Evolutionary conservation across 1,139 yeast species (phyloP), one percentile per base, ranked within the genome.

Genomic region (Magnusiomyces paraingens): DNA sequence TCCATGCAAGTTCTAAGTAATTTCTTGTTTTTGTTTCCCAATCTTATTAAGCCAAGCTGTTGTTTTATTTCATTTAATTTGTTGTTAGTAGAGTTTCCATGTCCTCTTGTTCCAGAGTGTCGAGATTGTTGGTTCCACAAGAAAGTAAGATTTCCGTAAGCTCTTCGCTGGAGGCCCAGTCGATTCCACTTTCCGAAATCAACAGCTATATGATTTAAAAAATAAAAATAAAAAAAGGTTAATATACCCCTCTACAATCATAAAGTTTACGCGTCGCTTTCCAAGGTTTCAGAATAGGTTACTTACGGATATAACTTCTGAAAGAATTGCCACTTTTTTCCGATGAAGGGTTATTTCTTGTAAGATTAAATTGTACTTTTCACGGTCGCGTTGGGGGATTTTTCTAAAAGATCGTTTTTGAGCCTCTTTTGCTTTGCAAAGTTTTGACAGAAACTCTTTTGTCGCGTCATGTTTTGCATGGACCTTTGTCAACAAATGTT

Each of bases 141-240:
- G 48, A 41, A 6, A 52, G 22, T 17, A 54, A 14, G 11, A 54
- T 51, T 15, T 54, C 51, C 12, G 40, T 39, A 43, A 54, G 38
- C 38, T 45, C 39, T 14, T 49, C 52, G 35, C 52, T 52, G 8
- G 50, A 39, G 12, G 50, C 54, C 57, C 57, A 54, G 50, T 54
- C 52, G 32, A 54, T 43, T 14, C 54, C 52, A 14, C 52, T 47
- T 15, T 51, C 55, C 6, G 55, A 49, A 18, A 54, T 51, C 17
- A 54, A 51, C 52, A 54, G 42, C 47, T 52, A 49, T 26, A n/a
- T n/a, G n/a, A n/a, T n/a, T n/a, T n/a, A n/a, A n/a, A n/a, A n/a
- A n/a, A n/a, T n/a, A n/a, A n/a, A n/a, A n/a, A 49, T 41, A 12
- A 36, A 36, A 12, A n/a, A 17, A 44, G n/a, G n/a, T n/a, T 20